Evolutionary conservation across 345 rosid species (phyloP).

Genomic region (Pistacia atlantica): DNA sequence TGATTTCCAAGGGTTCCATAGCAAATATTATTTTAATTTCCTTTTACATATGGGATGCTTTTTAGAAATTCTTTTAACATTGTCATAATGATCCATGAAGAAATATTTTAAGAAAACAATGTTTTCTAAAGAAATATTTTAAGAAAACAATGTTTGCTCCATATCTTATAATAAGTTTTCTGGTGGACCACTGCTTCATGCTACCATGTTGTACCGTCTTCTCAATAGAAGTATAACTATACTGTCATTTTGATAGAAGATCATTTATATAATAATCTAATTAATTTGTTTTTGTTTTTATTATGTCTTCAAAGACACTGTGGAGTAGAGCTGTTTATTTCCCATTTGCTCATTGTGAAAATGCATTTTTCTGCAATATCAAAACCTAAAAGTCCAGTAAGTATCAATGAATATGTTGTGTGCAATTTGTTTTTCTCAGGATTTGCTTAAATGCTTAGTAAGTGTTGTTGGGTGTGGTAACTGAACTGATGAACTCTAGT

Average conservation of each 20-base stretch:
- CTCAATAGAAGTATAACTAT: too few species aligned
- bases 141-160: too few species aligned
- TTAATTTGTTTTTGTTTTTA: too few species aligned
- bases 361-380: neutral
- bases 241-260: too few species aligned
- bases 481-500: neutral
- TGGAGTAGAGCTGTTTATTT: too few species aligned
- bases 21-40: conserved; percentile 6
- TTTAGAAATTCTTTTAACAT: neutral
- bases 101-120: too few species aligned
- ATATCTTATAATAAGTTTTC: too few species aligned
- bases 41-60: neutral
- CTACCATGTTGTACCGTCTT: too few species aligned
- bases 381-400: neutral
- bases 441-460: neutral
- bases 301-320: too few species aligned
- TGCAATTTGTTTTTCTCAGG: neutral
- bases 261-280: too few species aligned
- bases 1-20: conserved; percentile 4
- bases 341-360: neutral
- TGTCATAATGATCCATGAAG: neutral
- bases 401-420: neutral
- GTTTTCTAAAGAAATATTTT: too few species aligned
- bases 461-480: neutral
- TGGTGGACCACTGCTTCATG: too few species aligned